Base-by-base conservation (phyloP, 495 filamentous ascomycete genomes). In the Clavariopsis aquatica region DNA sequence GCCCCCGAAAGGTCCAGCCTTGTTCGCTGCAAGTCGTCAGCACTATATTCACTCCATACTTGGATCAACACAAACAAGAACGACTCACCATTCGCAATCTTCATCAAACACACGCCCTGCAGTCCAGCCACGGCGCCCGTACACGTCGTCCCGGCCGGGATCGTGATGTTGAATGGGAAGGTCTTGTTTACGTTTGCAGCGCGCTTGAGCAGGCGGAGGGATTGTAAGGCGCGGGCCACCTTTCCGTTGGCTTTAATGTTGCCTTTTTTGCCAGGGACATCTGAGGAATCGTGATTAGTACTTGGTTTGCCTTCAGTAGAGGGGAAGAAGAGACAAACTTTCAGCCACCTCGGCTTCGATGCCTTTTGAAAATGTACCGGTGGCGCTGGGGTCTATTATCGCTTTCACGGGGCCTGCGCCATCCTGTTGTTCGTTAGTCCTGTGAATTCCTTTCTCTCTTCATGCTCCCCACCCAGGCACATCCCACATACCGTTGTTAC, bases 81-180 rank as follows among this genome's bases (percentile, higher is more conserved):
- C 53, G 34, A 28, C 56, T 47, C 23, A 59, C 56, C 15, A 26
- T 60, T 60, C 4, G 57, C 57, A 52, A 60, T 60, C 57, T 60
- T 60, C 57, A 60, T 60, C n/a, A 60, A 60, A 38, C 57, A 60
- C 22, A 60, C 57, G 28, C 47, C 47, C 26, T 51, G 19, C 47
- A 52, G 57, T 6, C 57, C 57, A 36, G 57, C 57, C 13, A 60
- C 57, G 10, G 26, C 29, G 1, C 57, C 57, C 10, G 24, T 23
- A 20, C 57, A 60, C 4, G 24, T 51, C 2, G 57, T 60, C 1
- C 57, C 45, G 19, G 45, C 57, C 6, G 57, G 57, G 8, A 60
- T 46, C 1, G 28, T n/a, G 45, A 60, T 41, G 9, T 60, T 36
- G 47, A 60, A 22, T 13, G 57, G 57, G 46, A 60, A 60, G 15